These are phyloP conservation scores for Melanomma pulvis-pyrius DNA, from an alignment of 495 filamentous ascomycete species.

Conservation along the genomic window DNA sequence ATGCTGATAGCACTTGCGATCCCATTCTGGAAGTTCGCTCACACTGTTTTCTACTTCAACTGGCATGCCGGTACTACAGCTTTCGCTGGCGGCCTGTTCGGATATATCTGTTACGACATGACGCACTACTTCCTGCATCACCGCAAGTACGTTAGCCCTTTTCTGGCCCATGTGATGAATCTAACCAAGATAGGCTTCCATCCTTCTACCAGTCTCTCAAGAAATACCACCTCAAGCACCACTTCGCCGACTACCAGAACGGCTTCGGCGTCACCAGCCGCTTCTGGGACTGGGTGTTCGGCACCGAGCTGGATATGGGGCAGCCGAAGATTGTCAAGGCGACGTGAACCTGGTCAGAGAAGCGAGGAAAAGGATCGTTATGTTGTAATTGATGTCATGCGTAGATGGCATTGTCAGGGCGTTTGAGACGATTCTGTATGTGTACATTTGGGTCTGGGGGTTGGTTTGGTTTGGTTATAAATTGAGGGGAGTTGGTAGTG, in stretches of 20 bases:
- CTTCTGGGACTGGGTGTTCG: constrained; percentile 94
- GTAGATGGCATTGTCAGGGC: constrained; percentile 2
- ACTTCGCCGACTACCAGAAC: constrained; percentile 94
- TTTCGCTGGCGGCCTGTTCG: constrained; percentile 90
- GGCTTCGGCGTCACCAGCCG: constrained; percentile 98
- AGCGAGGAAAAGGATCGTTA: background rate
- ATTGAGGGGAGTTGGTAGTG: background rate
- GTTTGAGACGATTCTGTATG: constrained; percentile 3
- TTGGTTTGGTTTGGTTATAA: too few species aligned
- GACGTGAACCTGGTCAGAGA: background rate
- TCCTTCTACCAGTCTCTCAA: constrained; percentile 85
- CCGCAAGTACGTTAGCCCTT: constrained; percentile 64
- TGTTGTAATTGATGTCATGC: constrained; percentile 2
- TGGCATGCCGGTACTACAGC: constrained; percentile 77
- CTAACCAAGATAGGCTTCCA: constrained; percentile 61
- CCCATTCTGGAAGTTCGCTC: constrained; percentile 93
- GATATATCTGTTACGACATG: constrained; percentile 94
- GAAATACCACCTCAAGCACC: constrained; percentile 95
- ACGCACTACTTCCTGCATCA: constrained; percentile 99
- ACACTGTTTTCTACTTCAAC: constrained; percentile 79
- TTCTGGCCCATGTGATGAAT: constrained; percentile 16
- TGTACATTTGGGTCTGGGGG: background rate
- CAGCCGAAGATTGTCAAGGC: constrained; percentile 48
- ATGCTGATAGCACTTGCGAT: constrained; percentile 81
- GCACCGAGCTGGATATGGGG: constrained; percentile 70